These are phyloP conservation scores for Apiotrichum domesticum DNA, from an alignment of 1,284 basidiomycete genomes.

Conservation along the genomic window DNA sequence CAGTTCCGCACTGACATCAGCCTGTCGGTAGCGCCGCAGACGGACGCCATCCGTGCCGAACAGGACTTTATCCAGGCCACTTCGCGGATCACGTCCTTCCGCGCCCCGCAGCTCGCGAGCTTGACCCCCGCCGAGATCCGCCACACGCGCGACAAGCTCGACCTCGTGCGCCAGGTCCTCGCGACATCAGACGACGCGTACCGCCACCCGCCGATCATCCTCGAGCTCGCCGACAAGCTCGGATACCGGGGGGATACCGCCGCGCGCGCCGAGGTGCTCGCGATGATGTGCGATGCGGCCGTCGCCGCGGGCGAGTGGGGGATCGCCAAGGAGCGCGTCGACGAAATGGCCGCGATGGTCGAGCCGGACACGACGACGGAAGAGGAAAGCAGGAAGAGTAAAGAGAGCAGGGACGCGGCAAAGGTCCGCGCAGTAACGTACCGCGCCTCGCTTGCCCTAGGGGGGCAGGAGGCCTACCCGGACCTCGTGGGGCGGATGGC, in stretches of 20 bases:
- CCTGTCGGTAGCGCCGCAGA: conserved; percentile 62
- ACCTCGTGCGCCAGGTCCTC: conserved; percentile 70
- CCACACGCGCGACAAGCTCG: conserved; percentile 72
- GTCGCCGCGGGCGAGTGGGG: conserved; percentile 70
- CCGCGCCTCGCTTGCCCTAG: conserved; percentile 50
- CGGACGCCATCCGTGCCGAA: conserved; percentile 61
- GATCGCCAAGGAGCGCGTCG: conserved; percentile 63
- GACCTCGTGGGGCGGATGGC: conserved; percentile 61
- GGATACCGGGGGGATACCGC: conserved; percentile 65
- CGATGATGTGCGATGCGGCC: conserved; percentile 81
- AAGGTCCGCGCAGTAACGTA: conserved; percentile 52
- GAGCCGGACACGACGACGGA: conserved; percentile 4
- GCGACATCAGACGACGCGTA: conserved; percentile 76
- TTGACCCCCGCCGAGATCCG: conserved; percentile 87
- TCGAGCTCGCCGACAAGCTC: conserved; percentile 80
- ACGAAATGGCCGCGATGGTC: conserved; percentile 64
- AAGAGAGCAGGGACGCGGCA: neutral
- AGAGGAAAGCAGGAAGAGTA: no score
- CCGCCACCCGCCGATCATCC: conserved; percentile 78
- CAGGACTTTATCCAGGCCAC: conserved; percentile 93
- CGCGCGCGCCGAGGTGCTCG: conserved; percentile 71
- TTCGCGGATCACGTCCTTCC: conserved; percentile 58
- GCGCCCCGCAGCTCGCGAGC: conserved; percentile 54
- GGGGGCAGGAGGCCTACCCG: conserved; percentile 66
- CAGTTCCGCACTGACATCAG: conserved; percentile 47